These are phyloP conservation scores for Globisporangium spinosum DNA, from an alignment of 352 stramenopile genomes.

Conservation along the genomic window DNA sequence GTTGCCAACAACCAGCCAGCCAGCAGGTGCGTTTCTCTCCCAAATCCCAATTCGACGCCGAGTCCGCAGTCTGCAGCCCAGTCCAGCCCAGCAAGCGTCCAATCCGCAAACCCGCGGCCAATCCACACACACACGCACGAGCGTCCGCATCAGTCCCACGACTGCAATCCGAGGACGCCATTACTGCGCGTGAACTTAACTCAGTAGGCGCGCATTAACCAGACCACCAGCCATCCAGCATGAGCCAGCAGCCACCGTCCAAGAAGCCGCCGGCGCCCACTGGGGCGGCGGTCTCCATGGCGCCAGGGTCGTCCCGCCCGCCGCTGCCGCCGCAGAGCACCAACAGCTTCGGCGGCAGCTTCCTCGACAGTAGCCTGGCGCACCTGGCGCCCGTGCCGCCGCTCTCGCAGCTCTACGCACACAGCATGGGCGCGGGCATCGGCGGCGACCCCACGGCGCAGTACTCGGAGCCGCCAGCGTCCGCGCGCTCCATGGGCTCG, in stretches of 20 bases:
- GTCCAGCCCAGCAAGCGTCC: background rate
- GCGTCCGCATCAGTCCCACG: background rate
- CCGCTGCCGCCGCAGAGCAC: slow-evolving; percentile 1
- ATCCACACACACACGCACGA: background rate
- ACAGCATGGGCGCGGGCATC: slow-evolving; percentile 8
- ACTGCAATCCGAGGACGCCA: background rate
- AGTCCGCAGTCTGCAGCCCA: background rate
- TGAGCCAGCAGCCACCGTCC: slow-evolving; percentile 12
- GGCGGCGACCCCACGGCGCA: slow-evolving; percentile 9
- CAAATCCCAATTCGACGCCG: background rate
- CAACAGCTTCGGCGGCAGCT: background rate
- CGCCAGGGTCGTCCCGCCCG: background rate
- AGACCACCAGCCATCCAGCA: background rate
- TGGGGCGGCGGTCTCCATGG: background rate
- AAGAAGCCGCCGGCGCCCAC: slow-evolving; percentile 4
- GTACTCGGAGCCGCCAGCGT: slow-evolving; percentile 46
- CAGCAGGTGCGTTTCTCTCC: background rate
- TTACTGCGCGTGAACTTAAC: background rate
- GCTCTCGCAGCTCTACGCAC: slow-evolving; percentile 13
- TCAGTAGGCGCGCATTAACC: background rate
- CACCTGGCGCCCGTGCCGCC: slow-evolving; percentile 9
- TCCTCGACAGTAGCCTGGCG: background rate
- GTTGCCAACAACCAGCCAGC: background rate
- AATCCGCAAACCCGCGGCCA: background rate
- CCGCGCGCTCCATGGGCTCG: slow-evolving; percentile 70